Base-by-base conservation (phyloP, 2,329 filamentous ascomycete species). In the Cordyceps sp. region DNA sequence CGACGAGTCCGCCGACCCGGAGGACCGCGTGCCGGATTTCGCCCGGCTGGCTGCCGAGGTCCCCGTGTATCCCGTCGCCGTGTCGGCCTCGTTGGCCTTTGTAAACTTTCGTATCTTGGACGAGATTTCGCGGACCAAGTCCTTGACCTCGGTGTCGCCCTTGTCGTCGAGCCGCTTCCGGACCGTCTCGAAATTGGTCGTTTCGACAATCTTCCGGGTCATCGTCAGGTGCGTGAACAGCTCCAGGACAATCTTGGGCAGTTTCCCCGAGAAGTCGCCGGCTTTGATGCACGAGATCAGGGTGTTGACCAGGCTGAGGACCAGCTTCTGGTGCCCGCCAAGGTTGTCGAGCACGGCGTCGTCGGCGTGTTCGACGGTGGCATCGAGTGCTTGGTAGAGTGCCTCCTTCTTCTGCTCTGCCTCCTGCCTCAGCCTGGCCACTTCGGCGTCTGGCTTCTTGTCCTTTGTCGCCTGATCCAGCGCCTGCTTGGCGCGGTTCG, bases 151-250 rank as follows among this genome's bases (percentile, higher is more conserved):
- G 1, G 67, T 62, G 43, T 80, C 74, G 18, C 72, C 76, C 43
- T 72, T 73, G 44, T 70, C 75, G 37, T 63, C 64, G 45, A 78
- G 70, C 8, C 69, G 64, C 37, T 70, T 70, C 26, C 73, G 62
- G 13, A 80, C 66, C 33, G 68, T 72, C 35, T 71, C 66, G 34
- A 84, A 68, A 44, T 79, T 79, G 26, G 73, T 67, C 37, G 68
- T 73, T 40, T 74, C 68, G 26, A 73, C 55, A 23, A 73, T 71
- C 39, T 65, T 69, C 30, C 64, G 70, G 26, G 74, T 63, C 36
- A 74, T 76, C 23, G 66, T 72, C 36, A 73, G 72, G 34, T 64
- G 56, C 5, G 72, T 65, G 48, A 83, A 64, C 21, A 81, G 60
- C 32, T 67, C 57, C 14, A 75, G 56, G n/a, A 69, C 52, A 14